These are phyloP conservation scores for Termitomyces sp. DNA, from an alignment of 768 basidiomycete species.

Conservation along the genomic window DNA sequence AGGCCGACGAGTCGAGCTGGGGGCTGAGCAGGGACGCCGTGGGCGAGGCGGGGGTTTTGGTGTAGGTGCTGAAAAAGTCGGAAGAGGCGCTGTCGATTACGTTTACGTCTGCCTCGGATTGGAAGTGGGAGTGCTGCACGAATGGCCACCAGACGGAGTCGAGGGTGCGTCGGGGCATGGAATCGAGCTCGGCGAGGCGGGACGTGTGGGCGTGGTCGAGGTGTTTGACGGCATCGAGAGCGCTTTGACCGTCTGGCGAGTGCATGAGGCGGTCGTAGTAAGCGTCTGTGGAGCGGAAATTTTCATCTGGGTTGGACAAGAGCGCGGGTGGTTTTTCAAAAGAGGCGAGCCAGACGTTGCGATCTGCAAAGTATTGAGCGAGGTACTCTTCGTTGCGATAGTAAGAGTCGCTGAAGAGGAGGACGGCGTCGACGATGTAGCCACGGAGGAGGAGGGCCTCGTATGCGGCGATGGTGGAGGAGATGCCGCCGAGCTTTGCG, in stretches of 20 bases:
- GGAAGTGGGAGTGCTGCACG: constrained; percentile 79
- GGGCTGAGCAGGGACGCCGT: constrained; percentile 32
- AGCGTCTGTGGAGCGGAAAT: constrained; percentile 50
- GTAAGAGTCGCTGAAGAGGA: constrained; percentile 82
- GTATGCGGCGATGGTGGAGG: constrained; percentile 84
- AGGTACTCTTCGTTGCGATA: constrained; percentile 89
- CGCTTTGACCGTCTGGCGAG: constrained; percentile 19
- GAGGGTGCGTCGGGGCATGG: constrained; percentile 74
- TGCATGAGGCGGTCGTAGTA: constrained; percentile 61
- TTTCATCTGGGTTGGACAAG: constrained; percentile 34
- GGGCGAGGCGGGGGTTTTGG: constrained; percentile 20
- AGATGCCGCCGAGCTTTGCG: constrained; percentile 89
- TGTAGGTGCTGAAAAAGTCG: constrained; percentile 81
- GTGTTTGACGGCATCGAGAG: constrained; percentile 46
- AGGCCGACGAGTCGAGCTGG: constrained; percentile 88
- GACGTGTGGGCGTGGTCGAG: constrained; percentile 58
- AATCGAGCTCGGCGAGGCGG: constrained; percentile 69
- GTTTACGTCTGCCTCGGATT: constrained; percentile 67
- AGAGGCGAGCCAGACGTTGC: constrained; percentile 50
- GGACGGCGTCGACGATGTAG: constrained; percentile 78
- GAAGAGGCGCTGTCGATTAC: constrained; percentile 88
- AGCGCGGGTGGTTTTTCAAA: constrained; percentile 56
- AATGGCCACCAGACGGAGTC: constrained; percentile 96
- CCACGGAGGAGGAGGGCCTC: constrained; percentile 90
- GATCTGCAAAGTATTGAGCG: constrained; percentile 69